A percentile compares a stretch with the other conserved stretches of the same genome.
Evolutionary conservation across 441 rosid genomes (phyloP).

Genomic region (Pelargonium cotyledonis): DNA sequence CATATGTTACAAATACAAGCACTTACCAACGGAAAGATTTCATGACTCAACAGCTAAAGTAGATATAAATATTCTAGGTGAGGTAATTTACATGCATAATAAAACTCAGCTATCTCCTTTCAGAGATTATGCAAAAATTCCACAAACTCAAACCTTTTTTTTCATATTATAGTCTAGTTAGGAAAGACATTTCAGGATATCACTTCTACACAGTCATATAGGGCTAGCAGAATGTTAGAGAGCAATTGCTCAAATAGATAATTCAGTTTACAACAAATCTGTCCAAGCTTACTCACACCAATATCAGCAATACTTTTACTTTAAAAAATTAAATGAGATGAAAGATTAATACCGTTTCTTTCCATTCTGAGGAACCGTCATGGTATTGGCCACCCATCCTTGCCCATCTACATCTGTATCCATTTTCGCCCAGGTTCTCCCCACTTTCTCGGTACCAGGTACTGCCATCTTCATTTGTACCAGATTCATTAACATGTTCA

Average conservation of each 20-base stretch:
- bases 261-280: conserved; percentile 1
- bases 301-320: conserved; percentile 10
- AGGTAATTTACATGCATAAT: not conserved
- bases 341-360: conserved; percentile 63
- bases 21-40: not conserved
- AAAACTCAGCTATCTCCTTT: not conserved
- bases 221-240: not conserved
- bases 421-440: conserved; percentile 78
- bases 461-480: conserved; percentile 86
- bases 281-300: conserved; percentile 15
- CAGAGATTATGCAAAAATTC: not conserved
- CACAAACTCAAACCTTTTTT: not conserved
- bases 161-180: not conserved
- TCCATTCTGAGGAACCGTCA: conserved; percentile 86
- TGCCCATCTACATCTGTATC: conserved; percentile 92
- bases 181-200: too few species aligned
- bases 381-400: conserved; percentile 86
- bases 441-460: conserved; percentile 91
- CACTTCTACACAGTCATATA: too few species aligned
- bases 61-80: not conserved
- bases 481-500: conserved; percentile 78
- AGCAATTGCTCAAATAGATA: not conserved
- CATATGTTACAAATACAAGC: not conserved
- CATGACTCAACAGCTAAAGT: not conserved
- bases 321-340: conserved; percentile 15